Evolutionary conservation across 1,139 yeast genomes (phyloP), one percentile per base, ranked within the genome.

Genomic region (Scheffersomyces stambukii): DNA sequence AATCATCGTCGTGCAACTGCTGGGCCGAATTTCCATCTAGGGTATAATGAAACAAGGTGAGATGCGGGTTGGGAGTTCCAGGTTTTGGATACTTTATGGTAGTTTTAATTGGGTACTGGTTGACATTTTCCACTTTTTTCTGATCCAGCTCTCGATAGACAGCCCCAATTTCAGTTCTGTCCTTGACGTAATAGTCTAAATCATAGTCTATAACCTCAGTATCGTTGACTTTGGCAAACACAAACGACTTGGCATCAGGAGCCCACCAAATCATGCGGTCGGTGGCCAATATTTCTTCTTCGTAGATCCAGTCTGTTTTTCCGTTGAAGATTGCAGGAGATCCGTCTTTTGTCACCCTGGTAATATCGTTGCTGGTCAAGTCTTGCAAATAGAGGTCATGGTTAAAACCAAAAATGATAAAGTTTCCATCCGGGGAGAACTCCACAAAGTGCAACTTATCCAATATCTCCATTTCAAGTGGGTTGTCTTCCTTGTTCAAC

Each of bases 281-380:
- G 5, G 66, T 60, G 0, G 72, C 67, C 4, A 81, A 53, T 1
- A 91, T 88, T 47, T 93, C 98, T 46, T 93, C 98, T 52, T 91
- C 98, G 49, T 91, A 91, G 1, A 91, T 85, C 98, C 98, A 91
- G 47, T 91, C 98, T 0, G 96, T 82, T 38, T 77, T 81, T 1
- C 95, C 99, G 48, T 91, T 86, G 44, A 78, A 75, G n/a, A 85
- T 63, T 25, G 70, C 57, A 1, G 53, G 53, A 4, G 81, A 71
- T 0, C 96, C 96, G 45, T 77, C 88, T 2, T 46, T 35, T 0
- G 97, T 86, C 8, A 91, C 57, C 44, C 64, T 70, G 1, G 37
- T 44, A 4, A 60, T 43, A 8, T 43, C 35, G 8, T 42, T 43
- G 3, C 51, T 37, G 1, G 36, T 31, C 0, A 70, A 43, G 21